A percentile compares a stretch with the other conserved stretches of the same genome.
phyloP scores from a whole-genome alignment of 257 asterid species.

The Cynanchum wilfordii region DNA sequence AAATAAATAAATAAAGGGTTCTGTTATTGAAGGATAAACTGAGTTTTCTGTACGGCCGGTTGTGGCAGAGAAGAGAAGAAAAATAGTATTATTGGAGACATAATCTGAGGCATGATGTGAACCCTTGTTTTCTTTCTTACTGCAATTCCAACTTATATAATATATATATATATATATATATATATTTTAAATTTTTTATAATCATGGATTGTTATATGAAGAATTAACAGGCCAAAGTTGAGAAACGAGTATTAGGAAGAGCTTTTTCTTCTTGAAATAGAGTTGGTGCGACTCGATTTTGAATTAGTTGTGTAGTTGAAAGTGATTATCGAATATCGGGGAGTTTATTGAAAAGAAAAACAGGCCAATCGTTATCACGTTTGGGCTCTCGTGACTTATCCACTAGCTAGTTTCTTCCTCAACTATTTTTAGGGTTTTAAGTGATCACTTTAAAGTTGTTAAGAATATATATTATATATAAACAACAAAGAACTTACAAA shows the following conservation, averaged over 20 bases:
- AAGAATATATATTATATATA: not conserved
- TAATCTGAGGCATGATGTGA: slow-evolving; percentile 12
- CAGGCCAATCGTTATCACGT: too few relatives aligned
- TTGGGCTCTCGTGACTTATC: too few relatives aligned
- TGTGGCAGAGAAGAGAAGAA: slow-evolving; percentile 11
- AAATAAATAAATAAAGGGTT: not conserved
- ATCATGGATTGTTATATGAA: not conserved
- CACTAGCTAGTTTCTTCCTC: not conserved
- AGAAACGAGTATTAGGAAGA: too few relatives aligned
- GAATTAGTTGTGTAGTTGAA: too few relatives aligned
- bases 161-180: too few relatives aligned
- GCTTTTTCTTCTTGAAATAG: too few relatives aligned
- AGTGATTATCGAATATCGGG: too few relatives aligned
- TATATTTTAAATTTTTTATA: too few relatives aligned
- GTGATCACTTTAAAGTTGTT: not conserved
- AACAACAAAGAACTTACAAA: not conserved
- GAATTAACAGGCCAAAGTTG: too few relatives aligned
- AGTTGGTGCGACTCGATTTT: too few relatives aligned
- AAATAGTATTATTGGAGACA: slow-evolving; percentile 18
- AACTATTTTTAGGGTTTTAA: too few relatives aligned
- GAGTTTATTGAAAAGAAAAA: too few relatives aligned
- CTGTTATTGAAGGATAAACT: slow-evolving; percentile 18
- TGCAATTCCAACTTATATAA: not conserved
- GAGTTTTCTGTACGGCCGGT: slow-evolving; percentile 13
- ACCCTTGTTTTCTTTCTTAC: not conserved